Evolutionary conservation across 164 flowering plant species (phyloP).

Genomic region (Nymphaea thermarum): DNA sequence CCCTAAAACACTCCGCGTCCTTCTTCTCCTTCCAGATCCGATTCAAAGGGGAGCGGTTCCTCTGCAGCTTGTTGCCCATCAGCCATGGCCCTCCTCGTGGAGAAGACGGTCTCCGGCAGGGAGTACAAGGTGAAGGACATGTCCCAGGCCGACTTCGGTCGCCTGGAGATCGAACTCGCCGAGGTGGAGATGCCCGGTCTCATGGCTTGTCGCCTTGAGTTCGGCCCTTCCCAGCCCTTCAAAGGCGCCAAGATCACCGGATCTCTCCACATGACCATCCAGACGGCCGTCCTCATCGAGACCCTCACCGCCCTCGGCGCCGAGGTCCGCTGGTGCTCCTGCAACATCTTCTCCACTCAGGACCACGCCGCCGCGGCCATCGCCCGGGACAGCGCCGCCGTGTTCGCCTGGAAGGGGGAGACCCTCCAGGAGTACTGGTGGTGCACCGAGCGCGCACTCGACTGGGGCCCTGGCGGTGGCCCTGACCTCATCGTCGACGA

Average conservation of each 20-base stretch:
- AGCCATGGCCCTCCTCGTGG: constrained; percentile 8
- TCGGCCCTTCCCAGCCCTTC: constrained; percentile 20
- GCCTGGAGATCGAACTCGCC: constrained; percentile 18
- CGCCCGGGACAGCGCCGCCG: constrained; percentile 26
- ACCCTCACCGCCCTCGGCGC: constrained; percentile 24
- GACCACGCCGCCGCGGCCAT: constrained; percentile 23
- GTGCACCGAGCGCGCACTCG: constrained; percentile 24
- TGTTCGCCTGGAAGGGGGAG: constrained; percentile 20
- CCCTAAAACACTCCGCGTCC: too few relatives aligned
- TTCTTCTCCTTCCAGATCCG: too few relatives aligned
- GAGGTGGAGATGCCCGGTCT: constrained; percentile 22
- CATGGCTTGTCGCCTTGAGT: constrained; percentile 18
- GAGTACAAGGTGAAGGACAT: constrained; percentile 23
- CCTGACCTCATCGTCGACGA: constrained; percentile 27
- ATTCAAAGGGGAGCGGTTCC: too few relatives aligned
- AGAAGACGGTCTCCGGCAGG: constrained; percentile 16
- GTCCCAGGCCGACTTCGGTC: constrained; percentile 22
- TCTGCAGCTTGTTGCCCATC: too few relatives aligned
- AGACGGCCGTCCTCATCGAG: constrained; percentile 24
- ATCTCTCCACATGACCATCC: constrained; percentile 28
- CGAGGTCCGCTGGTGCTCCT: constrained; percentile 27
- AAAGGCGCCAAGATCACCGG: constrained; percentile 19
- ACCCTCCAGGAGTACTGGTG: constrained; percentile 30
- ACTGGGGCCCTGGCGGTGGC: constrained; percentile 26
- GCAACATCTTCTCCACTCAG: constrained; percentile 25